A percentile compares a stretch with the other conserved stretches of the same genome.
phyloP scores from a whole-genome alignment of 352 stramenopile genomes.

The Thalassiosira livingstoniorum region DNA sequence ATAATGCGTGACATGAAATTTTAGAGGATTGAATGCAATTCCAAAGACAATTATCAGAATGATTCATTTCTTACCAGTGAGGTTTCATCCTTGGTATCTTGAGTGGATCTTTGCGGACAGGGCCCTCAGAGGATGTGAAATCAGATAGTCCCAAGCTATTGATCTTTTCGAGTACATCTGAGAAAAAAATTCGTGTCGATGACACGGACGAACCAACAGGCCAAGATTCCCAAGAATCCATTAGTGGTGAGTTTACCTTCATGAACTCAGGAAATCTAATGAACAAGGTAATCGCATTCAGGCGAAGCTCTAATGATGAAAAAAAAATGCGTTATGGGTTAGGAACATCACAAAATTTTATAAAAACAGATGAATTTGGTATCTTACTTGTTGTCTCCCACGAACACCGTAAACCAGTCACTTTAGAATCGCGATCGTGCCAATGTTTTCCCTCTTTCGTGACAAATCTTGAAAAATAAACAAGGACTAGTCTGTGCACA shows the following conservation, averaged over 20 bases:
- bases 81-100: constrained; percentile 71
- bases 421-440: constrained; percentile 81
- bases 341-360: no score
- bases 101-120: constrained; percentile 54
- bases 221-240: constrained; percentile 70
- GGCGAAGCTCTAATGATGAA: constrained; percentile 74
- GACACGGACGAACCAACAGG: constrained; percentile 49
- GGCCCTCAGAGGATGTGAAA: constrained; percentile 58
- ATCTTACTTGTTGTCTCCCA: constrained; percentile 83
- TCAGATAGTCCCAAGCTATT: constrained; percentile 60
- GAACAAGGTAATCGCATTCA: constrained; percentile 84
- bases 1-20: no score
- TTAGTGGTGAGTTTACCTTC: constrained; percentile 78
- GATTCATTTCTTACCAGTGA: no score
- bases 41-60: no score
- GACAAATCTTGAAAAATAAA: constrained; percentile 84
- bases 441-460: constrained; percentile 78
- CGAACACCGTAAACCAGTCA: constrained; percentile 79
- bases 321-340: constrained; percentile 25
- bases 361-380: no score
- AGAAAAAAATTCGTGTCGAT: constrained; percentile 69
- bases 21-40: no score
- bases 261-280: constrained; percentile 83
- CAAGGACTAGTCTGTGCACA: constrained; percentile 79
- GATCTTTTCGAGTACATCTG: constrained; percentile 71